Conservation (phyloP, 2,329 filamentous ascomycete species). For the Trichoderma sp. region DNA sequence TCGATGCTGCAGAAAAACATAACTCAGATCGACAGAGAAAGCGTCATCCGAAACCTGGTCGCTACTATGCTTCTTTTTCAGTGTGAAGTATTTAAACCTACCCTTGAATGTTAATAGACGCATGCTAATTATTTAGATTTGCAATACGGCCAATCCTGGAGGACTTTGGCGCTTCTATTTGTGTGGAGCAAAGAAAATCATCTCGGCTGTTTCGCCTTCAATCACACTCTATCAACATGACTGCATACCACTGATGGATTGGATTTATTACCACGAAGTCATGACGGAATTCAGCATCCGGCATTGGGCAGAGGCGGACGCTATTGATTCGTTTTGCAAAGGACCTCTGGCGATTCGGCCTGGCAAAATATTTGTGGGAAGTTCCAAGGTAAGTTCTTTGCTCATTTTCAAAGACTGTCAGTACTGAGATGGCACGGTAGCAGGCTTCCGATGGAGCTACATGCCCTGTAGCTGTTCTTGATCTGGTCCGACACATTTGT, state of each 20-base stretch:
- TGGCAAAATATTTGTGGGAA: background rate
- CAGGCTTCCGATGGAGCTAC: constrained; percentile 3
- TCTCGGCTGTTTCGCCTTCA: constrained; percentile 6
- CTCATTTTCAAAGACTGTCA: background rate
- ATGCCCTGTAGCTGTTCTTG: constrained; percentile 25
- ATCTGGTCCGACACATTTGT: constrained; percentile 19
- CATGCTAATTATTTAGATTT: constrained; percentile 13
- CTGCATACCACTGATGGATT: constrained; percentile 20
- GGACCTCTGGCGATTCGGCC: constrained; percentile 17
- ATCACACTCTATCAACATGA: constrained; percentile 3
- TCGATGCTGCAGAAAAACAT: constrained; percentile 19
- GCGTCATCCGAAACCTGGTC: constrained; percentile 22
- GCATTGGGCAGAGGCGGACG: constrained; percentile 20
- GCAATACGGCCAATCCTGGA: constrained; percentile 6
- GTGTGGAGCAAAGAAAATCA: constrained; percentile 28
- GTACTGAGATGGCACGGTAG: background rate
- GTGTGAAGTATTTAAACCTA: constrained; percentile 16
- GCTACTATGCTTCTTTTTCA: constrained; percentile 29
- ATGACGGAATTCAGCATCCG: constrained; percentile 24
- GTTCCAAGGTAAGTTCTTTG: background rate
- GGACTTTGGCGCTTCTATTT: constrained; percentile 17
- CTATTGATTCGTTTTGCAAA: constrained; percentile 8
- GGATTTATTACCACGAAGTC: constrained; percentile 29
- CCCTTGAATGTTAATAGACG: background rate
- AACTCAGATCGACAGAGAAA: constrained; percentile 12